Evolutionary conservation across 2,329 filamentous ascomycete species (phyloP).

Genomic region (Iodosphaeria phyllophila): DNA sequence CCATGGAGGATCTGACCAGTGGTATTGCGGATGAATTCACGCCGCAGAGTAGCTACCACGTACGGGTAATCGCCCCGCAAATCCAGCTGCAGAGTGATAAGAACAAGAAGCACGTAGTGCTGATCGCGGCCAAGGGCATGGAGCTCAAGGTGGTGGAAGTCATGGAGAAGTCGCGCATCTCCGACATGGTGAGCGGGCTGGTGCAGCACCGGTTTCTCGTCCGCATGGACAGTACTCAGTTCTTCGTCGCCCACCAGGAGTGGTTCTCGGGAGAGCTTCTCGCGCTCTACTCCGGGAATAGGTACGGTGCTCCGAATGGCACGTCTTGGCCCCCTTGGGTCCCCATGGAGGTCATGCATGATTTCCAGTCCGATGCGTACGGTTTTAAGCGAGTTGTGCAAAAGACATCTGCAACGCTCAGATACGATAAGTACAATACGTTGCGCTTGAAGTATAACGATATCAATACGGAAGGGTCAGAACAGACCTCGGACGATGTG

Average conservation of each 20-base stretch:
- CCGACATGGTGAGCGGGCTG: slow-evolving; percentile 81
- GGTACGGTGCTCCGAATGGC: slow-evolving; percentile 69
- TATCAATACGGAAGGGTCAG: slow-evolving; percentile 47
- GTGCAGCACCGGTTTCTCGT: slow-evolving; percentile 88
- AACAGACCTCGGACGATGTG: slow-evolving; percentile 31
- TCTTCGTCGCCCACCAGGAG: slow-evolving; percentile 91
- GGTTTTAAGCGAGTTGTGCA: slow-evolving; percentile 97
- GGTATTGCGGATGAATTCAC: slow-evolving; percentile 78
- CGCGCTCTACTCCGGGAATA: slow-evolving; percentile 85
- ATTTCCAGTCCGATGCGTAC: slow-evolving; percentile 83
- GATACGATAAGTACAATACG: slow-evolving; percentile 97
- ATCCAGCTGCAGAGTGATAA: slow-evolving; percentile 98
- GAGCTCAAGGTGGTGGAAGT: slow-evolving; percentile 94
- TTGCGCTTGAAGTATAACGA: slow-evolving; percentile 94
- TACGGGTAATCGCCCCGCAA: slow-evolving; percentile 88
- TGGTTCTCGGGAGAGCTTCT: slow-evolving; percentile 70
- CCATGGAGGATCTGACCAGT: slow-evolving; percentile 45
- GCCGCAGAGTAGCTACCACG: slow-evolving; percentile 83
- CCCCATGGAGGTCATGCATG: slow-evolving; percentile 95
- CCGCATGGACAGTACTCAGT: slow-evolving; percentile 94
- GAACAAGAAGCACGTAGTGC: slow-evolving; percentile 86
- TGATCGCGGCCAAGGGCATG: slow-evolving; percentile 96
- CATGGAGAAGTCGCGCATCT: slow-evolving; percentile 89
- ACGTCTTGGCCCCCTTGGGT: slow-evolving; percentile 97
- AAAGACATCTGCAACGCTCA: slow-evolving; percentile 82